phyloP scores from a whole-genome alignment of 306 rosid species.

The Quercus agrifolia region DNA sequence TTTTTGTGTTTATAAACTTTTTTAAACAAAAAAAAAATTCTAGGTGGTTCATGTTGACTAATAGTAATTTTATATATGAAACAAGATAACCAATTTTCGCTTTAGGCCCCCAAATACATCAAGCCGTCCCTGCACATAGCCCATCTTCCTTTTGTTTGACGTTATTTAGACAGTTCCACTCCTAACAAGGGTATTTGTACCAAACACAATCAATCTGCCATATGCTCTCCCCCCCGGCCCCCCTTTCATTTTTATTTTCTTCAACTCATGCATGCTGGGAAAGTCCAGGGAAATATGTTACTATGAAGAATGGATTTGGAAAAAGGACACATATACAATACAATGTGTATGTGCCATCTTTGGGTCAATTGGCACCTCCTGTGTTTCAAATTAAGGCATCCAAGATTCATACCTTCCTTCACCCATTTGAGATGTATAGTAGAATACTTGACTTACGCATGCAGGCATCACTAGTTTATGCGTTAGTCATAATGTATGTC shows the following conservation, averaged over 20 bases:
- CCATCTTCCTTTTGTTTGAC: neutral
- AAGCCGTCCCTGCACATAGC: neutral
- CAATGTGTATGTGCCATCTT: neutral
- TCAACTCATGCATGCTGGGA: neutral
- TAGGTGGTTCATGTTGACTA: too few relatives aligned
- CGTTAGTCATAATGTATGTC: neutral
- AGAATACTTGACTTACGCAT: neutral
- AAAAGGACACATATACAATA: neutral
- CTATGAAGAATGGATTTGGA: neutral
- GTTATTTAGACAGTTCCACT: neutral
- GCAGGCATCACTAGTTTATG: neutral
- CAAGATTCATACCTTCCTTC: too few relatives aligned
- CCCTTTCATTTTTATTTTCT: too few relatives aligned
- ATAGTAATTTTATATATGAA: too few relatives aligned
- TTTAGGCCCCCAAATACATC: too few relatives aligned
- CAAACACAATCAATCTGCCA: neutral
- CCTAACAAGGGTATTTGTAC: neutral
- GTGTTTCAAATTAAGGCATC: too few relatives aligned
- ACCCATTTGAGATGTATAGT: neutral
- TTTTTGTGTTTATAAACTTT: too few relatives aligned
- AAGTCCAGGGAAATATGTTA: neutral
- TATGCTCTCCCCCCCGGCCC: too few relatives aligned
- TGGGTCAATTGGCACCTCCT: too few relatives aligned
- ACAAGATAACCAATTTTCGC: too few relatives aligned
- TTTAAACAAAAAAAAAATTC: too few relatives aligned